Percentiles rank a stretch among this genome's conserved stretches.
phyloP scores from a whole-genome alignment of 2,329 filamentous ascomycete species.

The Talaromyces sp. region DNA sequence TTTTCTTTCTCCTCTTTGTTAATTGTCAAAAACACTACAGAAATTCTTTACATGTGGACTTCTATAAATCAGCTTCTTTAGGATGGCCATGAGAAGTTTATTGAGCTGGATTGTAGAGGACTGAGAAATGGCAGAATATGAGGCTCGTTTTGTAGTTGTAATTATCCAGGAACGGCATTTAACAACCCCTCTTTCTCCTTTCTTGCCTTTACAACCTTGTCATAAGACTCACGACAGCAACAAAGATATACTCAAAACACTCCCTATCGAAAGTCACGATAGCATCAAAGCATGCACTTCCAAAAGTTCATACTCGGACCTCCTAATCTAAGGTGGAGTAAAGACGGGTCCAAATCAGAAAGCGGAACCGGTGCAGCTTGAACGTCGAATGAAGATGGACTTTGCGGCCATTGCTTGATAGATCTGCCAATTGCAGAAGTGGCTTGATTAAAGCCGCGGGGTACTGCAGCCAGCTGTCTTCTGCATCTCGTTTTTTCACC shows the following conservation, averaged over 20 bases:
- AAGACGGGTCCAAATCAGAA: neutral
- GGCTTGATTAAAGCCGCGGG: neutral
- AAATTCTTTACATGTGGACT: too few relatives aligned
- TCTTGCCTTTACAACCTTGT: neutral
- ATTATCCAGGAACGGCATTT: too few relatives aligned
- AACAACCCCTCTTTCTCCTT: neutral
- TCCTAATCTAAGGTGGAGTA: neutral
- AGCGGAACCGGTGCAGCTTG: slow-evolving; percentile 1
- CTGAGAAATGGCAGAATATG: neutral
- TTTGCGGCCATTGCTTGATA: neutral
- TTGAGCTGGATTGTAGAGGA: too few relatives aligned
- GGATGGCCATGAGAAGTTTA: too few relatives aligned
- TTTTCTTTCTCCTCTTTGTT: too few relatives aligned
- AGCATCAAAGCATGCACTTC: too few relatives aligned
- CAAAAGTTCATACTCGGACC: neutral
- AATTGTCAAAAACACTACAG: too few relatives aligned
- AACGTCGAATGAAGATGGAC: neutral
- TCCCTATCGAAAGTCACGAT: neutral
- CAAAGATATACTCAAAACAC: too few relatives aligned
- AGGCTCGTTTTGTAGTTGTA: too few relatives aligned
- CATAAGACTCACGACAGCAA: too few relatives aligned
- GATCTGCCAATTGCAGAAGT: neutral
- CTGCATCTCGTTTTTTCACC: neutral
- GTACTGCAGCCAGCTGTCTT: neutral
- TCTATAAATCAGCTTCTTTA: too few relatives aligned